These are phyloP conservation scores for Penicilliopsis zonata DNA, from an alignment of 495 filamentous ascomycete species.

Conservation along the genomic window DNA sequence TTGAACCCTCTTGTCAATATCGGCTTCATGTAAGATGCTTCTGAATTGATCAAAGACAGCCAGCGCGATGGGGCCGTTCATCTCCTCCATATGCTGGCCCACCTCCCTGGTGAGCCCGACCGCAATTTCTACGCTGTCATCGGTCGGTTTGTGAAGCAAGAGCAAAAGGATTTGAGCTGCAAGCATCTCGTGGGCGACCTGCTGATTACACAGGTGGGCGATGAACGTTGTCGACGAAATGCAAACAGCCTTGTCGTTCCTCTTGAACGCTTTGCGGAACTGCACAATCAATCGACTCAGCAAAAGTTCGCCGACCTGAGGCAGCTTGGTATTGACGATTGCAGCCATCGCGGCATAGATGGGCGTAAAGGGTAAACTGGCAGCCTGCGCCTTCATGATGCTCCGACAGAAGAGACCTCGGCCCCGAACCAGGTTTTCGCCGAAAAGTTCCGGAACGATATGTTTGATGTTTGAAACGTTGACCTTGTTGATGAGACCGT, in stretches of 20 bases:
- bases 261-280: conserved; percentile 89
- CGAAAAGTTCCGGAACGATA: conserved; percentile 90
- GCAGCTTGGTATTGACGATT: conserved; percentile 95
- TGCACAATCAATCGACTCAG: conserved; percentile 78
- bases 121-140: conserved; percentile 96
- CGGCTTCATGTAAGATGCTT: conserved; percentile 86
- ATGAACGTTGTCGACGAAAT: conserved; percentile 85
- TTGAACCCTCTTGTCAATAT: conserved; percentile 91
- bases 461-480: conserved; percentile 96
- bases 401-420: conserved; percentile 86
- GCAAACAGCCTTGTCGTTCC: conserved; percentile 94
- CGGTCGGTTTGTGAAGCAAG: conserved; percentile 84
- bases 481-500: conserved; percentile 97
- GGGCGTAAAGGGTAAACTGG: conserved; percentile 90
- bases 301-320: conserved; percentile 84
- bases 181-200: conserved; percentile 87
- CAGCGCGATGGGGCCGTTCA: conserved; percentile 73
- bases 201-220: conserved; percentile 87
- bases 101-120: conserved; percentile 85
- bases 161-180: conserved; percentile 84
- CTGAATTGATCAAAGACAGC: conserved; percentile 93
- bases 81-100: conserved; percentile 87
- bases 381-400: conserved; percentile 95
- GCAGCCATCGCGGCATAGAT: conserved; percentile 92
- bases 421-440: conserved; percentile 85